Conservation (phyloP, 352 stramenopile genomes). For the Phytophthora ramorum region DNA sequence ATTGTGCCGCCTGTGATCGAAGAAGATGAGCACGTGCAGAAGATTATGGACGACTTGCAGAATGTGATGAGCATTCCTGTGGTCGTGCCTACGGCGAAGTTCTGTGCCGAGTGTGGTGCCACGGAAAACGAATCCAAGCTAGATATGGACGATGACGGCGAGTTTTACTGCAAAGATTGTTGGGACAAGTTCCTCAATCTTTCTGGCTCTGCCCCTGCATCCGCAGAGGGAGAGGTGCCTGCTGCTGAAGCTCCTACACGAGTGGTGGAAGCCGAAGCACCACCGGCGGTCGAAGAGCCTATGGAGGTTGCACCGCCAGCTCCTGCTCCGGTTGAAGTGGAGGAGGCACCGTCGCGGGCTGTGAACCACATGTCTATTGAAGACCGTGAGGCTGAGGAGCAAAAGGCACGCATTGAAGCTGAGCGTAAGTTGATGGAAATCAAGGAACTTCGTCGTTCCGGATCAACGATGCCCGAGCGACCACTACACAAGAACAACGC, state of each 20-base stretch:
- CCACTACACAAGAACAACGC: constrained; percentile 57
- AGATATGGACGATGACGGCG: constrained; percentile 81
- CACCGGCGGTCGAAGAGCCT: constrained; percentile 12
- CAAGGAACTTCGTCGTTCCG: constrained; percentile 73
- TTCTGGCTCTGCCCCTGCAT: constrained; percentile 36
- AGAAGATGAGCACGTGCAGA: constrained; percentile 68
- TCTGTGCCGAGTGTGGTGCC: constrained; percentile 79
- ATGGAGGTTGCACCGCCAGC: constrained; percentile 15
- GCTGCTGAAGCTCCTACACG: constrained; percentile 1
- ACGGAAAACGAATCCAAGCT: constrained; percentile 82
- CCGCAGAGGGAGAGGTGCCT: constrained; percentile 1
- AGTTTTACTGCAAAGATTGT: constrained; percentile 91
- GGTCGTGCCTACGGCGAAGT: constrained; percentile 77
- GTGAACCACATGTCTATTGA: constrained; percentile 49
- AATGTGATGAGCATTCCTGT: constrained; percentile 86
- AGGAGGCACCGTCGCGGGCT: constrained; percentile 38
- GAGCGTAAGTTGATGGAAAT: constrained; percentile 87
- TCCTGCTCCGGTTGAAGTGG: constrained; percentile 20
- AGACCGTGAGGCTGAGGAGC: constrained; percentile 72
- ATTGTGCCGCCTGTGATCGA: constrained; percentile 66
- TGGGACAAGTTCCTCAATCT: constrained; percentile 86
- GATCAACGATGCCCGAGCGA: constrained; percentile 71
- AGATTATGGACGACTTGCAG: constrained; percentile 80
- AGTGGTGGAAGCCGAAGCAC: constrained; percentile 24
- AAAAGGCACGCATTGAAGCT: constrained; percentile 77